Evolutionary conservation across 2,329 filamentous ascomycete species (phyloP).

Genomic region (Lecanicillium sp.): DNA sequence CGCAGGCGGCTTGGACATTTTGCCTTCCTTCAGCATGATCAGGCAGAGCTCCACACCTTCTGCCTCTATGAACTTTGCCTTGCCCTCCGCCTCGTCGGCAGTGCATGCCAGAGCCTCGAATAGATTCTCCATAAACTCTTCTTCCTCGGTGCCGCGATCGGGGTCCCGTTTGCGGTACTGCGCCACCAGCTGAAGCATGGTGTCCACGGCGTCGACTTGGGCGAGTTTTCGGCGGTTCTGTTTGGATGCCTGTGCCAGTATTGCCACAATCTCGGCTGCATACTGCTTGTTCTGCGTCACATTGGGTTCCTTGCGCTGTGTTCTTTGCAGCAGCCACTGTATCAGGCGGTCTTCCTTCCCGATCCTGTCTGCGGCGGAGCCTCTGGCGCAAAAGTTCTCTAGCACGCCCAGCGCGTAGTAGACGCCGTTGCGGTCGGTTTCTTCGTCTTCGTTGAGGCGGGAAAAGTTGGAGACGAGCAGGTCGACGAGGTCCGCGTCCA

Average conservation of each 20-base stretch:
- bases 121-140: constrained; percentile 90
- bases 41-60: constrained; percentile 88
- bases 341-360: constrained; percentile 61
- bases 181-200: constrained; percentile 74
- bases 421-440: constrained; percentile 71
- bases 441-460: constrained; percentile 66
- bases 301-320: constrained; percentile 58
- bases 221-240: constrained; percentile 58
- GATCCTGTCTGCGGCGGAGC: constrained; percentile 61
- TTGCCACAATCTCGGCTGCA: constrained; percentile 82
- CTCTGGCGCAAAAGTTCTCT: constrained; percentile 75
- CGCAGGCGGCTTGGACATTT: constrained; percentile 70
- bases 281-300: constrained; percentile 94
- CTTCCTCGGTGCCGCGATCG: constrained; percentile 76
- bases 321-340: constrained; percentile 69
- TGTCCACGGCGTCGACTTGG: constrained; percentile 64
- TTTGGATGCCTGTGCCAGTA: constrained; percentile 70
- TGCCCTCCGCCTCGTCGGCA: constrained; percentile 67
- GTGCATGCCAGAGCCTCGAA: constrained; percentile 82
- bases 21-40: constrained; percentile 86
- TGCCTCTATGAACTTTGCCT: constrained; percentile 74
- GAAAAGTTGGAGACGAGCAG: constrained; percentile 71
- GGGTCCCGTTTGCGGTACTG: constrained; percentile 83
- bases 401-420: constrained; percentile 79
- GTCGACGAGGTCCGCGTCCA: constrained; percentile 64